phyloP scores from a whole-genome alignment of 805 yeast species.

The Cyberlindnera maclurae region DNA sequence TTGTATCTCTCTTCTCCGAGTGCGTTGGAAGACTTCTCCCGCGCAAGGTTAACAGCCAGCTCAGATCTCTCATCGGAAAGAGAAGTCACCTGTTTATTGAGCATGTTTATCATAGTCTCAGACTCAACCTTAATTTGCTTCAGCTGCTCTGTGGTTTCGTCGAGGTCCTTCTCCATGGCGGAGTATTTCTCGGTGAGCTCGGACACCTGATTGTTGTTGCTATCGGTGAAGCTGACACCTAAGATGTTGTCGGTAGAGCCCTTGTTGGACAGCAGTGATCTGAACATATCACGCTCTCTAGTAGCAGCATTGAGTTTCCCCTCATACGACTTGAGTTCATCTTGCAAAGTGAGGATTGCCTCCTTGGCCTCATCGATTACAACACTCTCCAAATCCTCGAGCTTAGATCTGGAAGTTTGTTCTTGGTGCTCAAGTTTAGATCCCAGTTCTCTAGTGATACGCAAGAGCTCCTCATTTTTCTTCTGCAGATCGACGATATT shows the following conservation, averaged over 20 bases:
- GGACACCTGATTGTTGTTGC: constrained; percentile 4
- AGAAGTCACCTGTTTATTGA: constrained; percentile 39
- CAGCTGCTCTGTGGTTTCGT: constrained; percentile 13
- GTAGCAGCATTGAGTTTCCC: constrained; percentile 45
- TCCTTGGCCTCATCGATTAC: constrained; percentile 60
- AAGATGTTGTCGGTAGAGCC: constrained; percentile 10
- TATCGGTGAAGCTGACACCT: constrained; percentile 11
- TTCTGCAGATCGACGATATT: constrained; percentile 60
- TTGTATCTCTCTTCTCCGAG: constrained; percentile 46
- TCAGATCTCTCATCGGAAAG: constrained; percentile 38
- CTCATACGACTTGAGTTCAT: constrained; percentile 46
- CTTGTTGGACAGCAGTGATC: constrained; percentile 25
- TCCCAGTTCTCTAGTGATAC: constrained; percentile 66
- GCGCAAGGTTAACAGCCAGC: constrained; percentile 42
- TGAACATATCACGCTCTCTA: constrained; percentile 66
- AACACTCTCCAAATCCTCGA: constrained; percentile 35
- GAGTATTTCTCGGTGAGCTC: constrained; percentile 13
- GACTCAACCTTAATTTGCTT: constrained; percentile 28
- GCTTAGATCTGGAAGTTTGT: constrained; percentile 25
- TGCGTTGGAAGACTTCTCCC: constrained; percentile 45
- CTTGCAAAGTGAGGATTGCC: constrained; percentile 57
- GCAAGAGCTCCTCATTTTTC: constrained; percentile 66
- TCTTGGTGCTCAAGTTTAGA: constrained; percentile 63
- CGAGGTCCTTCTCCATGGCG: constrained; percentile 11
- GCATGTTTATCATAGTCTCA: constrained; percentile 39